Percentiles rank a stretch among this genome's conserved stretches.
Evolutionary conservation across 2,329 filamentous ascomycete species (phyloP).

Genomic region (Penicillium sp.): DNA sequence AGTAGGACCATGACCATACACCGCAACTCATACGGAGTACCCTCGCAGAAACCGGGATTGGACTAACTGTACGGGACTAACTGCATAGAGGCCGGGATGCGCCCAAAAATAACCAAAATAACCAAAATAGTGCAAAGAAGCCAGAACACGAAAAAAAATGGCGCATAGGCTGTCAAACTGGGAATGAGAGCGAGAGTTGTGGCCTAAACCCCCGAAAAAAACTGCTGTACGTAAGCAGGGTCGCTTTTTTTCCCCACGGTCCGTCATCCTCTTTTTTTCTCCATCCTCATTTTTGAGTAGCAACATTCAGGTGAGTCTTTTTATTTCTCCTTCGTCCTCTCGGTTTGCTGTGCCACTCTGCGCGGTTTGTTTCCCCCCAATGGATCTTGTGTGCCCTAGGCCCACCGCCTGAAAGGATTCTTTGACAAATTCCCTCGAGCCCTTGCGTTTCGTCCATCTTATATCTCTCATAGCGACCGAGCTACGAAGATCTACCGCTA

Average conservation of each 20-base stretch:
- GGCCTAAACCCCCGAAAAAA: not conserved
- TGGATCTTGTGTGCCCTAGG: not conserved
- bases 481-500: not conserved
- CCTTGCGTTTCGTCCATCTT: constrained; percentile 16
- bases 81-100: too few species aligned
- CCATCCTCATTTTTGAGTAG: not conserved
- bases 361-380: not conserved
- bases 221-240: not conserved
- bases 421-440: not conserved
- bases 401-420: not conserved
- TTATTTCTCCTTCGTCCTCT: not conserved
- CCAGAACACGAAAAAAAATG: too few species aligned
- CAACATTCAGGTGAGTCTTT: not conserved
- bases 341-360: not conserved
- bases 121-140: too few species aligned
- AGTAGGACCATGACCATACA: too few species aligned
- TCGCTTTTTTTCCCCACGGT: not conserved
- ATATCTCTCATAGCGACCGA: constrained; percentile 18
- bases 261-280: not conserved
- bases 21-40: too few species aligned
- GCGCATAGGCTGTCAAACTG: not conserved
- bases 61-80: too few species aligned
- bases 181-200: not conserved
- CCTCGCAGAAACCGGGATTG: too few species aligned
- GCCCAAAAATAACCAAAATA: too few species aligned